Evolutionary conservation across 176 grass and related monocot species (phyloP), one percentile per base, ranked within the genome.

Genomic region (Aegilops speltoides): DNA sequence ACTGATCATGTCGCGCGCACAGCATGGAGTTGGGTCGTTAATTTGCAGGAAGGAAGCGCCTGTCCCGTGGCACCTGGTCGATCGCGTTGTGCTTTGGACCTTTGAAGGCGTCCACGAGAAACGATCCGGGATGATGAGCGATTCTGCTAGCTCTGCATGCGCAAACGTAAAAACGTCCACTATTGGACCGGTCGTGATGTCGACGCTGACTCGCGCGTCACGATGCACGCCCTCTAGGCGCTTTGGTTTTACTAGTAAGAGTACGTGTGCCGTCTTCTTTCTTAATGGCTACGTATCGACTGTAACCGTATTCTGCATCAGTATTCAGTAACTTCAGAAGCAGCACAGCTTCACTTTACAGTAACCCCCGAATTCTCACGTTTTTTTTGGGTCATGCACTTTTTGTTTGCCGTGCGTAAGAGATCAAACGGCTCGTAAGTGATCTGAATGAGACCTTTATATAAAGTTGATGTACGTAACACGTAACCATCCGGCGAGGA

Each of bases 81-180:
- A 46, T 46, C 45, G 3, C 25, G 76, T 17, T 52, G 48, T 52
- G 24, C 24, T 37, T 40, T 29, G 36, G 6, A 50, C 7, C 40
- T 19, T 64, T 73, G 68, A 82, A 75, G 57, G 24, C 85, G 68
- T 87, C 68, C 78, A 14, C 3, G 36, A 40, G 37, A 48, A 15
- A 54, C 41, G 9, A 24, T 61, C 66, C 36, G 25, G 52, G 38
- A 64, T n/a, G 36, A 60, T 17, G 7, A 22, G 75, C 50, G 20
- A 46, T 14, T 46, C 45, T 4, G 4, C 16, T 15, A 17, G 5
- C 48, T 52, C 66, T 33, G 17, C 65, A 17, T 29, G 14, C 14
- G 28, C 16, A 67, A 6, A 34, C 7, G 65, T 10, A 56, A 20
- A 32, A 22, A 28, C 63, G 24, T 83, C 80, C 48, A 10, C 34